Conservation (phyloP, 306 rosid genomes). For the Cicer cuneatum region DNA sequence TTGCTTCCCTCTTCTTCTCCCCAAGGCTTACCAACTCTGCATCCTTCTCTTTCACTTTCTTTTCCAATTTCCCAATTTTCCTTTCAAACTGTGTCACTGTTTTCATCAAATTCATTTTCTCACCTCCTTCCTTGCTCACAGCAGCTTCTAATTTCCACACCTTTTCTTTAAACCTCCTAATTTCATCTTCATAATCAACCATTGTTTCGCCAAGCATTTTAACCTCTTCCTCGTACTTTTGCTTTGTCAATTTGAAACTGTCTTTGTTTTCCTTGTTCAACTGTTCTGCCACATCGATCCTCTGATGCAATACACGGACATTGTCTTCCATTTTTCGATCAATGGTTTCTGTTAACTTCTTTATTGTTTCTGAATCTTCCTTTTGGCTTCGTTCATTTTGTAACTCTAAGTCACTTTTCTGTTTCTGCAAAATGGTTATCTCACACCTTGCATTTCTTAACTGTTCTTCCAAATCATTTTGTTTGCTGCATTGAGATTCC, state of each 20-base stretch:
- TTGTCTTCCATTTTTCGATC: constrained; percentile 53
- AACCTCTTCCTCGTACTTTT: constrained; percentile 52
- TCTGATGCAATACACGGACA: constrained; percentile 55
- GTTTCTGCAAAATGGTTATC: background rate
- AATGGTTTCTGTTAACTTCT: constrained; percentile 47
- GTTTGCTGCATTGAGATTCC: constrained; percentile 52
- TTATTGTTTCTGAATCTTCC: constrained; percentile 32
- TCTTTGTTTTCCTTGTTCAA: constrained; percentile 61
- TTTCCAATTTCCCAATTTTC: constrained; percentile 59
- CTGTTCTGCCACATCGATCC: constrained; percentile 66
- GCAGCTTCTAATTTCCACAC: constrained; percentile 66
- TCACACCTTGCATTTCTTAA: constrained; percentile 32
- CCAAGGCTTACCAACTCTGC: constrained; percentile 58
- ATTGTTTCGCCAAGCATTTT: constrained; percentile 50
- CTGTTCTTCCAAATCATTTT: constrained; percentile 51
- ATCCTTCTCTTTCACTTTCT: constrained; percentile 59
- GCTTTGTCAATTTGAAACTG: constrained; percentile 46
- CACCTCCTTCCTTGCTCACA: constrained; percentile 66
- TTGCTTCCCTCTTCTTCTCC: constrained; percentile 79
- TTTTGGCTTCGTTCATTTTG: constrained; percentile 2
- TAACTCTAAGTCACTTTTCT: background rate
- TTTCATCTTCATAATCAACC: constrained; percentile 47
- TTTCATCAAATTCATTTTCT: constrained; percentile 60
- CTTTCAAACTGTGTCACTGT: constrained; percentile 59
- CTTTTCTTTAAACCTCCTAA: constrained; percentile 50